Evolutionary conservation across 371 early-diverging fungal species (phyloP).

Genomic region (Nematocida sp.): DNA sequence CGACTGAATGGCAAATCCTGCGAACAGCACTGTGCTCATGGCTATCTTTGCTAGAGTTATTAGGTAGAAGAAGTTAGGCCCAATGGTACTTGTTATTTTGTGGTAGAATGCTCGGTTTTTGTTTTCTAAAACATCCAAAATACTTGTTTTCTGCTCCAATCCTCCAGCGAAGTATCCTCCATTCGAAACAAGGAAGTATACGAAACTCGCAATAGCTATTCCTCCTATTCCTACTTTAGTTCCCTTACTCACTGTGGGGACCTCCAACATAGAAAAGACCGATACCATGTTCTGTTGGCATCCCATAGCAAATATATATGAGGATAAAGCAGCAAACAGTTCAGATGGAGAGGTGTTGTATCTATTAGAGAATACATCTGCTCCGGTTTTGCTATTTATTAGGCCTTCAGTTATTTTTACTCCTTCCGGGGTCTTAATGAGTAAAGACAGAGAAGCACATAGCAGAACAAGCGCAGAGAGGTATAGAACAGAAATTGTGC

Average conservation of each 20-base stretch:
- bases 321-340: conserved; percentile 31
- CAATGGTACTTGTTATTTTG: conserved; percentile 1
- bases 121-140: conserved; percentile 46
- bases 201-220: conserved; percentile 40
- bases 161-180: conserved; percentile 58
- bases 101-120: conserved; percentile 38
- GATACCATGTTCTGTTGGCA: conserved; percentile 64
- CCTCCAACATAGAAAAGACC: conserved; percentile 51
- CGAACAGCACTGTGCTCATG: conserved; percentile 38
- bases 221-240: conserved; percentile 35
- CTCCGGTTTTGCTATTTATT: neutral
- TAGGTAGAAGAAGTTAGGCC: conserved; percentile 22
- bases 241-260: conserved; percentile 47
- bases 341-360: neutral
- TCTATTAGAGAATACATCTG: neutral
- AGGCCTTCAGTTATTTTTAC: neutral
- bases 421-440: neutral
- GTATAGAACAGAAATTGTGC: conserved; percentile 44
- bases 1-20: conserved; percentile 45
- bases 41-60: conserved; percentile 29
- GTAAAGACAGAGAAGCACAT: conserved; percentile 7
- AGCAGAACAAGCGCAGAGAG: conserved; percentile 28
- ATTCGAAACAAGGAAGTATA: conserved; percentile 57
- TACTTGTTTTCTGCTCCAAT: conserved; percentile 26
- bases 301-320: conserved; percentile 59